Conservation (phyloP, 2,329 filamentous ascomycete species). For the Aspergillus bombycis region DNA sequence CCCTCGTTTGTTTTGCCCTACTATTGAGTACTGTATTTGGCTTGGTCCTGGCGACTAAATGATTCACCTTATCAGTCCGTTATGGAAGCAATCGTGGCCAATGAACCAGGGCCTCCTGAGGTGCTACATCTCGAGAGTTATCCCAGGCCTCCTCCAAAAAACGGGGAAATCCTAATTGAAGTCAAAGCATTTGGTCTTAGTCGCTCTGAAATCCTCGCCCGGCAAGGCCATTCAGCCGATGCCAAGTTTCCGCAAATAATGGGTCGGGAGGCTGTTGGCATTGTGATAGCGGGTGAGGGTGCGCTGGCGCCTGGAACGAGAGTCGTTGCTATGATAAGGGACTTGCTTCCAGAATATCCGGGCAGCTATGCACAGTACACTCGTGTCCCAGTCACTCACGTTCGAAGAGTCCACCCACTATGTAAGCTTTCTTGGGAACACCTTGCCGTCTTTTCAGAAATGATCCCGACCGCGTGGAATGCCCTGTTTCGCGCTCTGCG, state of each 20-base stretch:
- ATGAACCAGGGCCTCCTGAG: neutral
- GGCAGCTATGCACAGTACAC: neutral
- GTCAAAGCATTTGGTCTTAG: neutral
- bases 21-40: neutral
- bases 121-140: neutral
- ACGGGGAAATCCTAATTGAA: neutral
- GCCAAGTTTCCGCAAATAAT: neutral
- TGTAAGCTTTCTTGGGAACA: neutral
- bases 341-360: neutral
- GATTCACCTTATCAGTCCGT: neutral
- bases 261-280: neutral
- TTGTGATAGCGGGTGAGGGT: neutral
- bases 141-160: neutral
- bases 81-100: conserved; percentile 1
- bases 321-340: neutral
- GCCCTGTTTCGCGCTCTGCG: neutral
- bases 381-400: neutral
- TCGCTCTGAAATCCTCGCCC: neutral
- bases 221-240: neutral
- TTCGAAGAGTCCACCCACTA: neutral
- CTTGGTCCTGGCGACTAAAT: neutral
- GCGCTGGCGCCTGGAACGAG: neutral
- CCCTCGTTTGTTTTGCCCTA: neutral
- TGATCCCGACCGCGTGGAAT: neutral
- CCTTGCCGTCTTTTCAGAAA: neutral